Evolutionary conservation across 257 asterid species (phyloP).

Genomic region (Przewalskia tangutica): DNA sequence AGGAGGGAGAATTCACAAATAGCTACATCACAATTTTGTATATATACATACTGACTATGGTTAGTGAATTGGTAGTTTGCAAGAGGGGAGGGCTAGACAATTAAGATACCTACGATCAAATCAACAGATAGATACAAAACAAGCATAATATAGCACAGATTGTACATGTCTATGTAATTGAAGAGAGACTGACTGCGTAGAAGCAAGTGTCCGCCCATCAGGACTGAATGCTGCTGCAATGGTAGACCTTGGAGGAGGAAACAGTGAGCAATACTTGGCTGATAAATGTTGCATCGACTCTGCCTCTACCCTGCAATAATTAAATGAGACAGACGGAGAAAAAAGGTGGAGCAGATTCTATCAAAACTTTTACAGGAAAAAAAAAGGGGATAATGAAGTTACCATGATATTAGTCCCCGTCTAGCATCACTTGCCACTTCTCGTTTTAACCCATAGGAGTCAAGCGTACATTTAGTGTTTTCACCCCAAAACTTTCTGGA

Average conservation of each 20-base stretch:
- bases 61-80: background rate
- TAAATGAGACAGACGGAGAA: background rate
- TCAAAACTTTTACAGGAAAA: background rate
- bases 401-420: slow-evolving; percentile 89
- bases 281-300: slow-evolving; percentile 68
- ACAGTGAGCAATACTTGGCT: slow-evolving; percentile 78
- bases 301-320: slow-evolving; percentile 72
- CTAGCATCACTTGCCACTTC: slow-evolving; percentile 64
- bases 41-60: background rate
- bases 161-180: background rate
- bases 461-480: slow-evolving; percentile 30
- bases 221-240: slow-evolving; percentile 99
- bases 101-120: background rate
- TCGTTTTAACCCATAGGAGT: slow-evolving; percentile 32
- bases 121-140: background rate
- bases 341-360: background rate
- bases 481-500: slow-evolving; percentile 66
- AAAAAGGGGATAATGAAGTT: slow-evolving; percentile 4
- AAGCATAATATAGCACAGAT: slow-evolving; percentile 2
- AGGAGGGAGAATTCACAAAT: slow-evolving; percentile 1
- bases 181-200: slow-evolving; percentile 63
- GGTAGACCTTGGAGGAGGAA: slow-evolving; percentile 97
- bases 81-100: background rate
- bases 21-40: background rate
- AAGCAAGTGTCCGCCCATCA: slow-evolving; percentile 86